Base-by-base conservation (phyloP, 1,284 basidiomycete species). In the Fomitopsis palustris region DNA sequence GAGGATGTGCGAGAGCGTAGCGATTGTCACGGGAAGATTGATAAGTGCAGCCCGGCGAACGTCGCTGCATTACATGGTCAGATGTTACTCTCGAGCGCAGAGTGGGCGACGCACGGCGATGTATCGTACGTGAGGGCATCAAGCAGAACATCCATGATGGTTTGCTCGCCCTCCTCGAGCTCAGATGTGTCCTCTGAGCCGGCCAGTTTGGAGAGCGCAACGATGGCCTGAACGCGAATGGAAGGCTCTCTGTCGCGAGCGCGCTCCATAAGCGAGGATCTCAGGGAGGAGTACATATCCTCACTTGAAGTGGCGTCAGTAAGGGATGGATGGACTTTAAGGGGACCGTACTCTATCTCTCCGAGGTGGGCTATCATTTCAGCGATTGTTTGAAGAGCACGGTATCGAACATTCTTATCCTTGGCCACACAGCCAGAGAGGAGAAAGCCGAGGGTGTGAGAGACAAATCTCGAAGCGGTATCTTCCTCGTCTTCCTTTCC, bases 21-120 rank as follows among this genome's bases (percentile, higher is more conserved):
- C 71, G 1, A 79, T 77, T 1, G 82, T 81, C 17, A 90, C 76
- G 1, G 92, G 88, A 1, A 96, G 78, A 66, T 94, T 91, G 62
- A 94, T 80, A 0, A 99, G 80, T 0, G 92, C 89, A 0, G 93
- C 91, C 23, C 94, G 86, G 14, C 96, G 92, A 8, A 97, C 96
- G 67, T 98, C 96, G 2, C 93, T 96, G 10, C 9, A 23, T 69
- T 19, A 55, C 6, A 56, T 33, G 58, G 39, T 49, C 41, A 54
- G 56, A 39, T 0, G 38, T 43, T 9, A 57, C 41, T 45, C 29
- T 61, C 51, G 29, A 35, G 25, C 12, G 29, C 47, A 27, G 6
- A 33, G 21, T 38, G 17, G 38, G 25, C 42, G 25, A n/a, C 92
- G 69, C 69, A 95, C 90, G 90, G 79, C 9, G 93, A 85, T 1